phyloP scores from a whole-genome alignment of 805 yeast genomes.

The Wickerhamiella azymoides region DNA sequence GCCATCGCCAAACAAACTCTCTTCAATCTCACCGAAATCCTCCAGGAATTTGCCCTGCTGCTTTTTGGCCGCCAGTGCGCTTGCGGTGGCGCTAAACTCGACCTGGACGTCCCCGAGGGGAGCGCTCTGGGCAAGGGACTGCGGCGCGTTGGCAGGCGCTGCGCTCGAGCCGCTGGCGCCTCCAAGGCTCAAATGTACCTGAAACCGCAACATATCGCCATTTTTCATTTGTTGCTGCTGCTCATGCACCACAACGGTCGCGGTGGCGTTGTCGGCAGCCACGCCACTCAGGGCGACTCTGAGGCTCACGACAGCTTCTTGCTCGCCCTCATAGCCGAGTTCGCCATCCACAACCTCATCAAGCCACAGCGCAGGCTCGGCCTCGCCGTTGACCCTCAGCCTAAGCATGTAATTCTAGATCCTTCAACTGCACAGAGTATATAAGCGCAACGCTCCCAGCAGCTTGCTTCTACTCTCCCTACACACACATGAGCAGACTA shows the following conservation, averaged over 20 bases:
- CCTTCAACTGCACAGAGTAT: not conserved
- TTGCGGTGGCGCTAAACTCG: conserved; percentile 4
- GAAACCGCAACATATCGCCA: too few relatives aligned
- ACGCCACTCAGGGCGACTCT: too few relatives aligned
- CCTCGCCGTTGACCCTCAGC: not conserved
- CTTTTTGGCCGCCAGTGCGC: not conserved
- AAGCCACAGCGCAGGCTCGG: not conserved
- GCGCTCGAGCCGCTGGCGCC: too few relatives aligned
- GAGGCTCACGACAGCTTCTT: not conserved
- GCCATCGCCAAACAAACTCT: too few relatives aligned
- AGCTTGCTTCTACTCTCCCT: too few relatives aligned
- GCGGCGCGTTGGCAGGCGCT: too few relatives aligned
- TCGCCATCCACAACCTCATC: not conserved
- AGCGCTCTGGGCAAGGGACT: not conserved
- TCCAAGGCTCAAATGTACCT: too few relatives aligned
- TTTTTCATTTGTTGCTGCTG: too few relatives aligned
- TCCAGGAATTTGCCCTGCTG: not conserved
- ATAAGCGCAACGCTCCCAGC: not conserved
- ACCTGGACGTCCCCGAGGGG: not conserved
- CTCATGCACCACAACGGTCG: too few relatives aligned
- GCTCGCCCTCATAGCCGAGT: not conserved
- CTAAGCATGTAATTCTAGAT: conserved; percentile 2
- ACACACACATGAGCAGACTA: conserved; percentile 15
- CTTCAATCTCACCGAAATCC: too few relatives aligned
- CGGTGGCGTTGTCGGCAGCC: too few relatives aligned